Percentiles rank a stretch among this genome's conserved stretches.
Conservation (phyloP, 1,284 basidiomycete species). For the Apiotrichum gracile region DNA sequence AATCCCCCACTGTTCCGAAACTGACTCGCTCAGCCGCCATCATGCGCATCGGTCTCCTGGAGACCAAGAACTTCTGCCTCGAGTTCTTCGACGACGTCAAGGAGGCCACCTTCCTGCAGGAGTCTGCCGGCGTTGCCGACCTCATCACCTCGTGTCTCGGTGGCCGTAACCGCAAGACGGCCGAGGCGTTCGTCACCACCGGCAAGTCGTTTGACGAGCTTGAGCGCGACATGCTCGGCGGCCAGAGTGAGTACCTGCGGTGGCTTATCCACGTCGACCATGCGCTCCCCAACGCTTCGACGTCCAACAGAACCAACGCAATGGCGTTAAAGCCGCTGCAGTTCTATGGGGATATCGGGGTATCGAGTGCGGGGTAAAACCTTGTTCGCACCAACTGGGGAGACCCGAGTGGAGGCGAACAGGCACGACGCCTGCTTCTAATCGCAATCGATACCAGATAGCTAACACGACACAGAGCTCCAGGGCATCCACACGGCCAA, state of each 20-base stretch:
- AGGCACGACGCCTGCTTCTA: neutral
- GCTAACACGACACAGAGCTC: conserved; percentile 38
- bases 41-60: conserved; percentile 53
- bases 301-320: neutral
- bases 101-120: conserved; percentile 52
- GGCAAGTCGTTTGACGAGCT: conserved; percentile 51
- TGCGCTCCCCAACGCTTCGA: too few species aligned
- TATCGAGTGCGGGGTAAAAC: neutral
- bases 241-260: conserved; percentile 49
- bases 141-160: conserved; percentile 57
- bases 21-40: conserved; percentile 48
- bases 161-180: conserved; percentile 52
- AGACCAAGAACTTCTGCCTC: conserved; percentile 51
- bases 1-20: too few species aligned
- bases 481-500: conserved; percentile 52
- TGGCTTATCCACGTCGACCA: neutral
- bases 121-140: conserved; percentile 55
- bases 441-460: neutral
- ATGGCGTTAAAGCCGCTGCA: neutral
- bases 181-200: conserved; percentile 52
- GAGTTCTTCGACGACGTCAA: conserved; percentile 55
- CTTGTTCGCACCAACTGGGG: neutral
- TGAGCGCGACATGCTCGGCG: conserved; percentile 54
- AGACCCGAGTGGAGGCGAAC: neutral
- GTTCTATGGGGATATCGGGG: neutral